Conservation (phyloP, 495 filamentous ascomycete genomes). For the Lophiotrema nucula region DNA sequence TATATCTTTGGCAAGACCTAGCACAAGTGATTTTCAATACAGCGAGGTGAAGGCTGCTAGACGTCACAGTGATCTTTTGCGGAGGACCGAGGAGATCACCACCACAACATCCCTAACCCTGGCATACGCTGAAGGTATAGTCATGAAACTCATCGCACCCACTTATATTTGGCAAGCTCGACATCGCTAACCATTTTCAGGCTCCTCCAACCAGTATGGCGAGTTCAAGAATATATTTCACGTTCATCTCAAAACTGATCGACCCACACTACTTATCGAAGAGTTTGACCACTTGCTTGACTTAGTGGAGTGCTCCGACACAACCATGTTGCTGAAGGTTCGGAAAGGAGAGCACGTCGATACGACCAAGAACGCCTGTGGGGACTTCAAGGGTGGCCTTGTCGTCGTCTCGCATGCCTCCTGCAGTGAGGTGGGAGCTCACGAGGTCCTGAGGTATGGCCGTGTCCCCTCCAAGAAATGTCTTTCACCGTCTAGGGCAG, state of each 20-base stretch:
- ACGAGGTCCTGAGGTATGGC: constrained; percentile 2
- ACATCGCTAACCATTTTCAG: background rate
- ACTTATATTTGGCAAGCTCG: background rate
- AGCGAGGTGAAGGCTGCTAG: constrained; percentile 1
- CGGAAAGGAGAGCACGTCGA: background rate
- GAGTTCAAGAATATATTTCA: background rate
- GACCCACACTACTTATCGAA: background rate
- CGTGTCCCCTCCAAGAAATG: background rate
- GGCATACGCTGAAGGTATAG: constrained; percentile 6
- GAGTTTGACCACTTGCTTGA: constrained; percentile 9
- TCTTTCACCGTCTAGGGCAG: background rate
- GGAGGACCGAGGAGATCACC: background rate
- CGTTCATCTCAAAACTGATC: background rate
- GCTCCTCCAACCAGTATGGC: background rate
- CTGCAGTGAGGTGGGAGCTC: constrained; percentile 4
- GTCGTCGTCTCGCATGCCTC: constrained; percentile 2
- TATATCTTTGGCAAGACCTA: too few species aligned
- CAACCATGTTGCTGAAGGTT: constrained; percentile 1
- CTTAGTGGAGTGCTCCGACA: background rate
- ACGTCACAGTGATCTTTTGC: background rate
- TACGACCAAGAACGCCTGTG: background rate
- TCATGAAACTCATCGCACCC: background rate
- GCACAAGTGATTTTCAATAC: background rate
- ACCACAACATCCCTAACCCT: background rate
- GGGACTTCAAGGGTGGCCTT: background rate